A percentile compares a stretch with the other conserved stretches of the same genome.
These are phyloP conservation scores for Apophysomyces ossiformis DNA, from an alignment of 371 early-diverging fungal genomes.

Conservation along the genomic window DNA sequence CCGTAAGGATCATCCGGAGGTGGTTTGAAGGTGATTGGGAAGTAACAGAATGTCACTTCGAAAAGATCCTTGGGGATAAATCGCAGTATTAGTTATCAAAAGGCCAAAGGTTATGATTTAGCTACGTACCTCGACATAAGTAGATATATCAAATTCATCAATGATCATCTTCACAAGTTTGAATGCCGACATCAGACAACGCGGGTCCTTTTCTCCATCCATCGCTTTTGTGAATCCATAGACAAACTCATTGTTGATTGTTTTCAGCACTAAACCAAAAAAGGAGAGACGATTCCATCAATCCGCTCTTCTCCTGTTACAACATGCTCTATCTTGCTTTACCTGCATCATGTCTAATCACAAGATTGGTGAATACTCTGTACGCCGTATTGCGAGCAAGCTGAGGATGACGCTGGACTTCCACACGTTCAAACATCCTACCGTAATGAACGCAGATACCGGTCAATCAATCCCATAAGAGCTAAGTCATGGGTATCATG, in stretches of 20 bases:
- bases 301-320: not conserved
- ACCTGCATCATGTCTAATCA: slow-evolving; percentile 37
- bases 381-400: slow-evolving; percentile 53
- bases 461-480: no score
- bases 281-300: not conserved
- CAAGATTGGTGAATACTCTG: slow-evolving; percentile 45
- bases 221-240: slow-evolving; percentile 84
- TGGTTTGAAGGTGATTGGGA: slow-evolving; percentile 97
- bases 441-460: not conserved
- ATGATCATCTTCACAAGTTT: slow-evolving; percentile 69
- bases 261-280: slow-evolving; percentile 31
- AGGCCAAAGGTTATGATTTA: not conserved
- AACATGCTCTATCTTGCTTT: not conserved
- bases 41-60: slow-evolving; percentile 96
- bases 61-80: slow-evolving; percentile 73
- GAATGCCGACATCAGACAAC: slow-evolving; percentile 90
- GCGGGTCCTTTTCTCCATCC: slow-evolving; percentile 98
- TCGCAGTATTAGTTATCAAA: not conserved
- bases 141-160: slow-evolving; percentile 72
- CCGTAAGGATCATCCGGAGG: slow-evolving; percentile 94
- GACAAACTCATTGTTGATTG: slow-evolving; percentile 73
- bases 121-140: slow-evolving; percentile 69
- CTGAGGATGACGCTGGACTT: slow-evolving; percentile 68
- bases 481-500: not conserved
- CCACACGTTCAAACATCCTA: slow-evolving; percentile 60